Conservation (phyloP, 805 yeast species). For the Teunomyces tritomae region DNA sequence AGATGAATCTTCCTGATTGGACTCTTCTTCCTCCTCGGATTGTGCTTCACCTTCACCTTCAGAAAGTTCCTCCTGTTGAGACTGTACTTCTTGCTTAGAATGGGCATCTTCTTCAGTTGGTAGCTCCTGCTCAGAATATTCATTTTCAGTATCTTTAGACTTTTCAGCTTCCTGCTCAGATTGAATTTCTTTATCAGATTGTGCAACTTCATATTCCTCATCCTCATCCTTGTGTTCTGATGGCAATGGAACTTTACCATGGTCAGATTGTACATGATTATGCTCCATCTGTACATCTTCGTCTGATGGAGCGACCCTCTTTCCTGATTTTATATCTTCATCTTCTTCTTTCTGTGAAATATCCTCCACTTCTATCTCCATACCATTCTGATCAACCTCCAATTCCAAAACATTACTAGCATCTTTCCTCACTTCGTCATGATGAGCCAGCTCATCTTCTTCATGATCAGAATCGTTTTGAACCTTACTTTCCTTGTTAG, state of each 20-base stretch:
- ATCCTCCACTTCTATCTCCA: neutral
- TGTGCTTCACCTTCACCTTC: slow-evolving; percentile 1
- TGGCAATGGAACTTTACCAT: too few relatives aligned
- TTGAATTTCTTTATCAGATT: too few relatives aligned
- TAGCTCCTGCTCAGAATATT: neutral
- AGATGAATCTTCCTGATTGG: slow-evolving; percentile 1
- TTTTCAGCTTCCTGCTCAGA: too few relatives aligned
- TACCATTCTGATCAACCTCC: neutral
- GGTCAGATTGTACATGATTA: too few relatives aligned
- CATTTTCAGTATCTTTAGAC: neutral
- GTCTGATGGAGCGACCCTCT: neutral
- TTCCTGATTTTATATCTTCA: neutral
- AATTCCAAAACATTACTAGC: neutral
- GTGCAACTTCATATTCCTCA: neutral
- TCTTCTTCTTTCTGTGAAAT: neutral
- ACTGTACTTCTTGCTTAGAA: too few relatives aligned
- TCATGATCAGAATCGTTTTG: neutral
- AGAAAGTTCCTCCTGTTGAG: too few relatives aligned
- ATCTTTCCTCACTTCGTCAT: neutral
- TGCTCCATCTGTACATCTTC: neutral
- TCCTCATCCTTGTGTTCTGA: neutral
- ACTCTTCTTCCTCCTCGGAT: slow-evolving; percentile 5
- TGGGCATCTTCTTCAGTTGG: too few relatives aligned
- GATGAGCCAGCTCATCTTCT: neutral
- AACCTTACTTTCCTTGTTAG: neutral